Base-by-base conservation (phyloP, 192 early-diverging fungal species). In the Coemansia sp. region DNA sequence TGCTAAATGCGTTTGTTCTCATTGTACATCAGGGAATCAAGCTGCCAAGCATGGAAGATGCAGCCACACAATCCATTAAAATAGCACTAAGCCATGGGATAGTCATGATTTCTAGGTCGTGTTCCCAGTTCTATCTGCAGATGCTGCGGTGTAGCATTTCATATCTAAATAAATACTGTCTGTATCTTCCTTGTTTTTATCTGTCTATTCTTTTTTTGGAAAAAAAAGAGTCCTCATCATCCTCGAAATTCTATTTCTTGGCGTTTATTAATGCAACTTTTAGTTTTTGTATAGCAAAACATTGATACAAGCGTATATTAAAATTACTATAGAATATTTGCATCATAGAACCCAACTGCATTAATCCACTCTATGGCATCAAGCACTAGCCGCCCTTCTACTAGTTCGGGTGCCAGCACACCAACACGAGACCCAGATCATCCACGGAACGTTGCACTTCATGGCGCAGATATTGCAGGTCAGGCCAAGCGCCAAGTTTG, bases 331-430 rank as follows among this genome's bases (percentile, higher is more conserved):
- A 38, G 6, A 38, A 3, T 9, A 38, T 38, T 38, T 38, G 34
- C 34, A 38, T 38, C 10, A 38, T 9, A 9, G 34, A 38, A 38
- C 34, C 34, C 10, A 38, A 38, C 34, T 38, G 10, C 34, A 38
- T 12, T 38, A 38, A 38, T 12, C 6, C 6, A 38, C 6, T 12
- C 34, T 38, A 38, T 38, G 34, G 10, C 34, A 38, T 3, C 10
- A 38, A 38, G 1, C 10, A 38, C 34, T 38, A 9, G 34, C 10
- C 34, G 34, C 34, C 8, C 34, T 9, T 38, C 34, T 38, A 38
- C 34, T 38, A 12, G 34, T 21, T 60, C 58, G 8, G 58, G 58
- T 1, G 44, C 58, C 30, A 60, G 47, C 22, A 60, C 58, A 18
- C 58, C 58, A 23, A 49, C 44, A 31, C 58, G 49, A n/a, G 27